Evolutionary conservation across 2,329 filamentous ascomycete species (phyloP), one percentile per base, ranked within the genome.

Genomic region (Paecilomyces dactylethromorphus): DNA sequence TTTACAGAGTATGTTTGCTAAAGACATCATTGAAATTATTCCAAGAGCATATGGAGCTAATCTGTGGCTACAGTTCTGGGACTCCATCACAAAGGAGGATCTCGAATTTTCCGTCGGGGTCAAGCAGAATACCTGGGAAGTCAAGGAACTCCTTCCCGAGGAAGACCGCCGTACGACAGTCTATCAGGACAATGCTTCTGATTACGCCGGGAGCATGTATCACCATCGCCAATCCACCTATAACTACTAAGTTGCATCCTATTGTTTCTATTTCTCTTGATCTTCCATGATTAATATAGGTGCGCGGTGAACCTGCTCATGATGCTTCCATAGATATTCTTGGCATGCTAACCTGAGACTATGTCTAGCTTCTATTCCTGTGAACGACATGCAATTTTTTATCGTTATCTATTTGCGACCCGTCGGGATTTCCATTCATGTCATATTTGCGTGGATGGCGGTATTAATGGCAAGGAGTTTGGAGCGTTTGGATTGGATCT

Each of bases 61-160:
- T 64, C 26, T 55, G 59, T 53, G 51, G 53, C 18, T 53, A 57
- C 66, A 94, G 92, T 99, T 96, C 81, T 99, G 94, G 94, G 94
- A 99, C 72, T 97, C 92, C 15, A 99, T 99, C 75, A 99, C 94
- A 22, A 92, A 90, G 71, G 94, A 99, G 78, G 94, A 99, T 74
- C 87, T 99, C 65, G 94, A 99, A 74, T 99, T 99, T 77, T 96
- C 92, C 2, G 94, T 99, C 55, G 93, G 93, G 64, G 91, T 91
- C 60, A 91, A 93, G 74, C 89, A 91, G 77, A 95, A 96, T 79
- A 97, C 94, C 74, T 99, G 94, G 94, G 94, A 99, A 72, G 89
- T 97, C 71, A 97, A 97, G 79, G 93, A 97, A 63, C 82, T 91
- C 11, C 81, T 94, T 18, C 85, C 88, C 52, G 90, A 94, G 64